phyloP scores from a whole-genome alignment of 2,329 filamentous ascomycete genomes.

The Ceratocystis diversiconidia region DNA sequence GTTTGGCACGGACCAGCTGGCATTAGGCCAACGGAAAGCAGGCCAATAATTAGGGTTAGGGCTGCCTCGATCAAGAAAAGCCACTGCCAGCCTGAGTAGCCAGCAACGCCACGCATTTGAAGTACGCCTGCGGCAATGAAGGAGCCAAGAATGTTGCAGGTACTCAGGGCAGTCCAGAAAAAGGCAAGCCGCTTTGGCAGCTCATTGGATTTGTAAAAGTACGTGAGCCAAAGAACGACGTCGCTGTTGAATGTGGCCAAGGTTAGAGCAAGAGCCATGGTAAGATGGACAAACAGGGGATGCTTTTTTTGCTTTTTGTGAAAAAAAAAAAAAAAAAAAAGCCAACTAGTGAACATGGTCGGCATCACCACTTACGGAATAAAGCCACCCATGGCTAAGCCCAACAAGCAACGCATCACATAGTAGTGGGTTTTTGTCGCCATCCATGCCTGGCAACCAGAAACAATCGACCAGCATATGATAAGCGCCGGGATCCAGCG shows the following conservation, averaged over 20 bases:
- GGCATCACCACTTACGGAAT: slow-evolving; percentile 29
- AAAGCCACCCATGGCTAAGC: slow-evolving; percentile 36
- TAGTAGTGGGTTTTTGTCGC: slow-evolving; percentile 28
- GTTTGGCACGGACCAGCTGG: slow-evolving; percentile 36
- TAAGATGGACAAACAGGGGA: background rate
- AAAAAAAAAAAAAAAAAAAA: background rate
- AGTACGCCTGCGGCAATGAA: slow-evolving; percentile 32
- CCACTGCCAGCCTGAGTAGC: slow-evolving; percentile 30
- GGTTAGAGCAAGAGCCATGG: background rate
- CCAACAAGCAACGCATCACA: slow-evolving; percentile 31
- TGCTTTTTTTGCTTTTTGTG: too few relatives aligned
- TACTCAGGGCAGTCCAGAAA: slow-evolving; percentile 24
- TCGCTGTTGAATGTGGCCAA: slow-evolving; percentile 17
- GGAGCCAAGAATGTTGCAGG: slow-evolving; percentile 27
- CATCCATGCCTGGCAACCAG: slow-evolving; percentile 28
- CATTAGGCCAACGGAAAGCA: slow-evolving; percentile 33
- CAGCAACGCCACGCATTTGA: slow-evolving; percentile 27
- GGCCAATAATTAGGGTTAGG: slow-evolving; percentile 29
- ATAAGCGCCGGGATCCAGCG: slow-evolving; percentile 32
- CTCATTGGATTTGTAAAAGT: slow-evolving; percentile 25
- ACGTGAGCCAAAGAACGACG: slow-evolving; percentile 25
- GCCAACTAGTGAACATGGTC: background rate
- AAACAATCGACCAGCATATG: slow-evolving; percentile 29
- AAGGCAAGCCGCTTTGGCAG: slow-evolving; percentile 23
- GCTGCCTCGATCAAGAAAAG: slow-evolving; percentile 21